Evolutionary conservation across 2,329 filamentous ascomycete genomes (phyloP), one percentile per base, ranked within the genome.

Genomic region (Aspergillus sojae): DNA sequence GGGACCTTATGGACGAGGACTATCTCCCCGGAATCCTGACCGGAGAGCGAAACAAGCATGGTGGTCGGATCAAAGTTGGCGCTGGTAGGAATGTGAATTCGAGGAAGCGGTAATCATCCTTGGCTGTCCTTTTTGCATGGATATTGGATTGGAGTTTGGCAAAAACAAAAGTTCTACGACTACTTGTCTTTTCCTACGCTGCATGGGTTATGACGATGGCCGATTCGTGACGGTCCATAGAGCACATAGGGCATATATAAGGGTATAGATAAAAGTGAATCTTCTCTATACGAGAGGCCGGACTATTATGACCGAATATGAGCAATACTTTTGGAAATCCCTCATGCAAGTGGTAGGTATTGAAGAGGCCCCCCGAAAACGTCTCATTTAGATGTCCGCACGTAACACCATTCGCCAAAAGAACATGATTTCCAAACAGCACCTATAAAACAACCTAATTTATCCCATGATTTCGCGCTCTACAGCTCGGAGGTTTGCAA

Each of bases 1-100:
- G 88, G 74, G 93, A 97, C 78, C 80, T 97, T 62, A 96, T 98
- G 94, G 94, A 98, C 74, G 90, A 96, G 74, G 94, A 99, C 78
- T 96, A 94, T 76, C 79, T 98, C 67, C 95, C 95, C 0, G 84
- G 88, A 39, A 91, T 99, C 55, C 75, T 99, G 73, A 95, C 88
- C 0, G 95, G 95, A 0, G 88, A 94, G 72, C 84, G 94, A 68
- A 85, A 82, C 9, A 86, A 85, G 53, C 80, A 80, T 5, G 86
- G 87, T 2, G 91, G 90, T 0, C 89, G 87, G 78, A 87, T 92
- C 64, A 90, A 88, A 74, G 88, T 98, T 12, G 95, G 95, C 10
- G 93, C 92, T 12, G 95, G 95, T 10, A 88, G 89, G 74, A 93
- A 90, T 74, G 87, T 98, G 58, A 99, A 99, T 79, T 89, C 91